Base-by-base conservation (phyloP, 192 early-diverging fungal genomes). In the Podila minutissima region DNA sequence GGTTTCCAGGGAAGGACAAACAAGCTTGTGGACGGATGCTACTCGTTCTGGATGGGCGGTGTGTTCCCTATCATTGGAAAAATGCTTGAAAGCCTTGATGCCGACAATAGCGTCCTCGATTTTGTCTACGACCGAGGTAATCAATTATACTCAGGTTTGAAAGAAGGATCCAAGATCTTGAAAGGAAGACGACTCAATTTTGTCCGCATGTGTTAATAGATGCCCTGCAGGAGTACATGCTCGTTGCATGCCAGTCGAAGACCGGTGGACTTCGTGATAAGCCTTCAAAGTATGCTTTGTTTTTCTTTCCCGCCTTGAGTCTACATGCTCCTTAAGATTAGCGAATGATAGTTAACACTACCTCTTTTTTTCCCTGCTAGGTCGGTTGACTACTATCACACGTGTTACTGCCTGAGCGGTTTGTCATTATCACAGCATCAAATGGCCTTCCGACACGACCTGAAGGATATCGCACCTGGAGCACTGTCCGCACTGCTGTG, bases 21-120 rank as follows among this genome's bases (percentile, higher is more conserved):
- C 82, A 99, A 99, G 84, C 87, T 99, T 0, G 98, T 99, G 0
- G 98, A 99, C 83, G 98, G 97, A 0, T 99, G 98, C 75, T 99
- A 99, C 83, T 95, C 98, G 0, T 96, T 96, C 74, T 99, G 98
- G 98, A 89, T 93, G 35, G 96, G 95, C 10, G 96, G 92, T 10
- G 83, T 90, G 4, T 93, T 93, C 50, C 90, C 94, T 1, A 66
- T 99, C 19, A 62, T 96, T 60, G 88, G 88, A 51, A 78, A 88
- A 32, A 76, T 76, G 77, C 33, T 86, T 28, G 41, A 67, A 31
- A 65, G 76, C 2, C 28, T 59, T 8, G 61, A 61, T 3, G 38
- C 64, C 11, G 78, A 82, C 15, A 62, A 84, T 19, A 48, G 53
- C 5, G 35, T 55, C 1, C 50, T 84, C 46, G 84, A 87, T 50